A percentile compares a stretch with the other conserved stretches of the same genome.
Conservation (phyloP, 441 rosid species). For the Euphorbia celastroides region DNA sequence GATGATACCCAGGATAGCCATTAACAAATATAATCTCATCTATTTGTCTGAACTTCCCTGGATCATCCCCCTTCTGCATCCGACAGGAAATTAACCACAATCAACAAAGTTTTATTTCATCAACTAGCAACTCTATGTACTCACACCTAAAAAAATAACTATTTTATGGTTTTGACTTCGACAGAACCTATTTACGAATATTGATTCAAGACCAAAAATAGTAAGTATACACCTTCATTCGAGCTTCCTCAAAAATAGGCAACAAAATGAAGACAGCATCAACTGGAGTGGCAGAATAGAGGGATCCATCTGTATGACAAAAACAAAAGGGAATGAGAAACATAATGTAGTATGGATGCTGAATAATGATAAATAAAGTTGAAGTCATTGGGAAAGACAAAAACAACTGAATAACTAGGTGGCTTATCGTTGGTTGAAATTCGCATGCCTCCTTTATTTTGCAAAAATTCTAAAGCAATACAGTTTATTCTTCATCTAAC, state of each 20-base stretch:
- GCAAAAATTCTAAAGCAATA: not conserved
- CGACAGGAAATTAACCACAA: not conserved
- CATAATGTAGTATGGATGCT: not conserved
- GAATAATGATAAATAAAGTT: not conserved
- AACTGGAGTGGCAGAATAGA: conserved; percentile 67
- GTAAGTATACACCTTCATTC: conserved; percentile 65
- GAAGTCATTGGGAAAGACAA: not conserved
- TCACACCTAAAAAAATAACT: too few species aligned
- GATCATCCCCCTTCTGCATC: conserved; percentile 77
- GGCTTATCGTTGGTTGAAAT: not conserved
- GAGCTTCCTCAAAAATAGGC: conserved; percentile 75
- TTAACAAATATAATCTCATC: conserved; percentile 70
- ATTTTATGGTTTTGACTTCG: too few species aligned
- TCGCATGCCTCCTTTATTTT: not conserved
- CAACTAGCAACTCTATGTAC: not conserved
- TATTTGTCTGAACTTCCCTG: conserved; percentile 79
- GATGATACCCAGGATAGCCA: conserved; percentile 66
- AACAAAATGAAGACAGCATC: conserved; percentile 82
- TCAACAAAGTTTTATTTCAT: not conserved
- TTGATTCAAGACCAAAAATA: conserved; percentile 1
- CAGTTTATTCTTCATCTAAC: not conserved
- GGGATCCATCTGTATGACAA: conserved; percentile 61
- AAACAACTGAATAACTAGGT: not conserved
- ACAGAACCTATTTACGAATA: too few species aligned
- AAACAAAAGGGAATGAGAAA: not conserved